These are phyloP conservation scores for Halophytophthora polymorphica DNA, from an alignment of 352 stramenopile species.

Conservation along the genomic window DNA sequence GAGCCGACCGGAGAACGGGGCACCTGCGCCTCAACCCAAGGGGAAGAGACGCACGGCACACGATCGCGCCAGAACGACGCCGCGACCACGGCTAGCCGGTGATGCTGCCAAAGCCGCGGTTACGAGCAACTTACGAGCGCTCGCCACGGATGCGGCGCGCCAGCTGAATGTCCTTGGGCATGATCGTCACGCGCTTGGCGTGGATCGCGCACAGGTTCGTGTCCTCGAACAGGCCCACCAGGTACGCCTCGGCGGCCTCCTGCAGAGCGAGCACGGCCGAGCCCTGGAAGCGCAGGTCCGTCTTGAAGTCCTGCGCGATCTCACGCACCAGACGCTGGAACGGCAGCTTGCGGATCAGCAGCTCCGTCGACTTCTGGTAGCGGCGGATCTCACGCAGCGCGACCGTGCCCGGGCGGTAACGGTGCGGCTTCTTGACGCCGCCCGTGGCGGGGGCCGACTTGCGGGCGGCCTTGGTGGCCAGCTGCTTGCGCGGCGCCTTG, in stretches of 20 bases:
- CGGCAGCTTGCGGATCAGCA: slow-evolving; percentile 95
- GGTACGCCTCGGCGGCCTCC: slow-evolving; percentile 87
- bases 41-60: too few relatives aligned
- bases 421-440: slow-evolving; percentile 92
- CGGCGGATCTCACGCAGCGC: slow-evolving; percentile 96
- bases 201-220: slow-evolving; percentile 94
- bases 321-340: slow-evolving; percentile 96
- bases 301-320: slow-evolving; percentile 87
- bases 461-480: slow-evolving; percentile 91
- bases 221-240: slow-evolving; percentile 86
- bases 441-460: slow-evolving; percentile 90
- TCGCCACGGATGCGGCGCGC: slow-evolving; percentile 90
- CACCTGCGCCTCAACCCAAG: too few relatives aligned
- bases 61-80: too few relatives aligned
- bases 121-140: slow-evolving; percentile 57
- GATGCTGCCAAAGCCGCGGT: too few relatives aligned
- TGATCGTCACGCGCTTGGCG: slow-evolving; percentile 92
- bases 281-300: slow-evolving; percentile 87
- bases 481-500: slow-evolving; percentile 93
- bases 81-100: too few relatives aligned
- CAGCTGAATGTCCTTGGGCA: slow-evolving; percentile 95
- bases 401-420: slow-evolving; percentile 82
- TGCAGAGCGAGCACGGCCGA: slow-evolving; percentile 84
- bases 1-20: neutral
- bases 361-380: slow-evolving; percentile 96